Evolutionary conservation across 495 filamentous ascomycete genomes (phyloP), one percentile per base, ranked within the genome.

Genomic region (Pyrenopolyporus hunteri): DNA sequence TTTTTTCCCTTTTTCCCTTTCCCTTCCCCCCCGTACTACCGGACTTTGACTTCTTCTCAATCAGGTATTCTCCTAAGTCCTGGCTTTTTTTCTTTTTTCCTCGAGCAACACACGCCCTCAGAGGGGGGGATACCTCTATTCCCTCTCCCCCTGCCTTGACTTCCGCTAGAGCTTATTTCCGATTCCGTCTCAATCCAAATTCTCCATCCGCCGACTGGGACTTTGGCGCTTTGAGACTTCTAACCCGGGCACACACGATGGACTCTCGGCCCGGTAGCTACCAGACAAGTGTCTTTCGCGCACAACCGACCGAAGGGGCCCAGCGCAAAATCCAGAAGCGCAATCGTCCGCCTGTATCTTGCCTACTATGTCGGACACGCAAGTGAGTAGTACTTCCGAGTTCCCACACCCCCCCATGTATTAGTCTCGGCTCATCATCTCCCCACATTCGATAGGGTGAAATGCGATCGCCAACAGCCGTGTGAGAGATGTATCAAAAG

Each of bases 381-480:
- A 78, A 73, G 68, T 68, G 40, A 74, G 73, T 74, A 48, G 11
- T 44, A 40, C 32, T 33, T 48, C 3, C 31, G 5, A 32, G 16
- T 42, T 50, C 3, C 19, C 23, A 46, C 3, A 11, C 2, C 26
- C 51, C 37, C 58, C 48, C 31, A 28, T 63, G 6, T 28, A 39
- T 33, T 22, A 20, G 33, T 35, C 35, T 20, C n/a, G 39, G 45
- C 56, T 55, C 51, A 54, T 71, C 32, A 46, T 56, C 54, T n/a
- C 57, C 32, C n/a, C n/a, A n/a, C n/a, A n/a, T n/a, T n/a, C 20
- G 28, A 11, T 37, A 76, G 77, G 57, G 64, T 77, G 50, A 77
- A 77, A 74, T 81, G 78, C 56, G 73, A 81, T 57, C 71, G 75
- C 13, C 72, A 75, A 44, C 54, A 69, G 44, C 78, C 78, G 4